Evolutionary conservation across 176 grass and related monocot genomes (phyloP), one percentile per base, ranked within the genome.

Genomic region (Triticum timopheevii): DNA sequence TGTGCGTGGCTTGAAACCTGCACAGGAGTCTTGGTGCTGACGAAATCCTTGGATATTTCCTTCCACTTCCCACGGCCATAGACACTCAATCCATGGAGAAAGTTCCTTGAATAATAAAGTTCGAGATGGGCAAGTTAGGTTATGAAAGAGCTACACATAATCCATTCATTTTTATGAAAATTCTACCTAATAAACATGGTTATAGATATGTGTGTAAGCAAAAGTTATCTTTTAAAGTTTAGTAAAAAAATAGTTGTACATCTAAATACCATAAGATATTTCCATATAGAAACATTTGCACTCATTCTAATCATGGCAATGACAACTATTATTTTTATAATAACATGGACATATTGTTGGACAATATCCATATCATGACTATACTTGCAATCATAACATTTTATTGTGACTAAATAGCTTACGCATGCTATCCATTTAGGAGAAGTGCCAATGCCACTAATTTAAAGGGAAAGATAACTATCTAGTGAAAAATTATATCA

Each of bases 1-100:
- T 88, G 86, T 13, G 86, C 80, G 4, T 83, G 80, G 63, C 44
- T 83, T 25, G 62, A 69, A 9, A 82, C 8, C 1, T 77, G 71
- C 17, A 31, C 16, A 1, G 72, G 61, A 4, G 62, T 77, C 11
- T 20, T 69, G 1, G 72, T 83, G 36, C 8, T 76, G 47, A 83
- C 47, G 0, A 88, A 30, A 25, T 73, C 13, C 24, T 34, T 69
- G 80, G 80, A 76, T 22, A 77, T 77, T 17, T 56, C 35, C 54
- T 80, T 85, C 82, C 77, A 89, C 8, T 76, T 34, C 2, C 69
- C 77, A 5, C 47, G 61, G 0, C 68, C 83, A 1, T 4, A 59
- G 20, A 49, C 7, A 27, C 40, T 7, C 42, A 84, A 1, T 6
- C 81, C 81, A 25, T 4, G 31, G 8, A 84, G 7, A 10, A 84